Percentiles rank a stretch among this genome's conserved stretches.
These are phyloP conservation scores for Rhodotorula taiwanensis DNA, from an alignment of 768 basidiomycete genomes.

Conservation along the genomic window DNA sequence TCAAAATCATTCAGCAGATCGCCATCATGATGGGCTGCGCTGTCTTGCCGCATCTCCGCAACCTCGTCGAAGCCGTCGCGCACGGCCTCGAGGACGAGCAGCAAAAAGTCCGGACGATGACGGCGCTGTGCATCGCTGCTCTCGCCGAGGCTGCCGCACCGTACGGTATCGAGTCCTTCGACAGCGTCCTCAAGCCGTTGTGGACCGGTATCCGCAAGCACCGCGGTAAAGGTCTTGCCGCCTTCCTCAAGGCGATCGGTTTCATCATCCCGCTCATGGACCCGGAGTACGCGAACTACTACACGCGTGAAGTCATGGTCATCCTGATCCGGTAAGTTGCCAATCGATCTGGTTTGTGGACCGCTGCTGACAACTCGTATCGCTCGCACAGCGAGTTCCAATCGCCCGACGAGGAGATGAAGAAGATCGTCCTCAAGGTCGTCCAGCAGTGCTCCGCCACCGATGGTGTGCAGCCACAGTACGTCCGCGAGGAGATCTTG, in stretches of 20 bases:
- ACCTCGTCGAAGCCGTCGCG: slow-evolving; percentile 91
- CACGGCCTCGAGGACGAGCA: slow-evolving; percentile 89
- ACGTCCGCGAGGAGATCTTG: slow-evolving; percentile 94
- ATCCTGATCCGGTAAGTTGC: slow-evolving; percentile 70
- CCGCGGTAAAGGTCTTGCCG: slow-evolving; percentile 88
- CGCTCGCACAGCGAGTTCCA: slow-evolving; percentile 63
- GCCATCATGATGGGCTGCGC: slow-evolving; percentile 99
- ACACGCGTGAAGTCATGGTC: slow-evolving; percentile 94
- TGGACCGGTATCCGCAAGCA: slow-evolving; percentile 92
- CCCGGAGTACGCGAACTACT: slow-evolving; percentile 97
- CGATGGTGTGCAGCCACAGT: slow-evolving; percentile 90
- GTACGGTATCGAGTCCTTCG: slow-evolving; percentile 99
- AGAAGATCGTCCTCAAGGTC: slow-evolving; percentile 98
- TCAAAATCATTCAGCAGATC: slow-evolving; percentile 98
- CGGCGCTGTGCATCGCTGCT: slow-evolving; percentile 81
- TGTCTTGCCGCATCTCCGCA: slow-evolving; percentile 90
- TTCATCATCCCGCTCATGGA: slow-evolving; percentile 99
- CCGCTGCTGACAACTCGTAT: not conserved
- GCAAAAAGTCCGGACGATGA: slow-evolving; percentile 95
- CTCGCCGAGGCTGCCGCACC: slow-evolving; percentile 95
- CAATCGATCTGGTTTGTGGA: not conserved
- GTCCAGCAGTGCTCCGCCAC: slow-evolving; percentile 98
- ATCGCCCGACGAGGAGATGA: slow-evolving; percentile 99
- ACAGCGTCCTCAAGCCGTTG: slow-evolving; percentile 87
- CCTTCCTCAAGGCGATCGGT: slow-evolving; percentile 94